phyloP scores from a whole-genome alignment of 306 rosid genomes.

The Cucurbita pepo region DNA sequence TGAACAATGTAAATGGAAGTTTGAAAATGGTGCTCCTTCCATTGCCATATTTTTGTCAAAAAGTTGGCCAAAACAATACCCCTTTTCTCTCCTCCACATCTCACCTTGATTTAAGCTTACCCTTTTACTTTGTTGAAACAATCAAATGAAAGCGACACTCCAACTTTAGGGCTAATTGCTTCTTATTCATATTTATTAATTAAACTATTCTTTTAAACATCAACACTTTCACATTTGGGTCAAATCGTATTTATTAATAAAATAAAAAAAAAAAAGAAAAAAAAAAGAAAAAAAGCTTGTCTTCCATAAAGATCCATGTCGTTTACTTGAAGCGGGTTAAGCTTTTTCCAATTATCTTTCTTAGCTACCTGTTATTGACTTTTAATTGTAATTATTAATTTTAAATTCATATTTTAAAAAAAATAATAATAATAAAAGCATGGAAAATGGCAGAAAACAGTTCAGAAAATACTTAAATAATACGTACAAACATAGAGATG shows the following conservation, averaged over 20 bases:
- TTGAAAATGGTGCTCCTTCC: conserved; percentile 1
- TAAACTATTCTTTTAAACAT: neutral
- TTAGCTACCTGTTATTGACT: neutral
- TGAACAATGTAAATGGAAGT: neutral
- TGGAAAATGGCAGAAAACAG: neutral
- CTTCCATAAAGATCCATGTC: neutral
- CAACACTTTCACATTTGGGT: neutral
- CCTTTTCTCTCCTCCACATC: conserved; percentile 10
- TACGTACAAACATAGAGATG: neutral
- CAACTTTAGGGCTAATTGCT: neutral
- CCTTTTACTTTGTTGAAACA: neutral
- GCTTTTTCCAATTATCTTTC: neutral
- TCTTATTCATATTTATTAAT: neutral
- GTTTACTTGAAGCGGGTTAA: neutral
- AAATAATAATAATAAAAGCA: neutral
- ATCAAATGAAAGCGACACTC: conserved; percentile 15
- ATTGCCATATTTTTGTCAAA: conserved; percentile 31
- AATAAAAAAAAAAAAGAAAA: neutral
- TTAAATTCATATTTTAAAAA: neutral
- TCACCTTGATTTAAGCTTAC: conserved; percentile 31
- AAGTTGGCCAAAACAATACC: conserved; percentile 9
- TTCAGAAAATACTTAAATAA: neutral
- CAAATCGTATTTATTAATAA: neutral
- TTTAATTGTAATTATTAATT: neutral
- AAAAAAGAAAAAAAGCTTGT: neutral